A percentile compares a stretch with the other conserved stretches of the same genome.
Conservation (phyloP, 805 yeast species). For the Jamesozyma lodderae region DNA sequence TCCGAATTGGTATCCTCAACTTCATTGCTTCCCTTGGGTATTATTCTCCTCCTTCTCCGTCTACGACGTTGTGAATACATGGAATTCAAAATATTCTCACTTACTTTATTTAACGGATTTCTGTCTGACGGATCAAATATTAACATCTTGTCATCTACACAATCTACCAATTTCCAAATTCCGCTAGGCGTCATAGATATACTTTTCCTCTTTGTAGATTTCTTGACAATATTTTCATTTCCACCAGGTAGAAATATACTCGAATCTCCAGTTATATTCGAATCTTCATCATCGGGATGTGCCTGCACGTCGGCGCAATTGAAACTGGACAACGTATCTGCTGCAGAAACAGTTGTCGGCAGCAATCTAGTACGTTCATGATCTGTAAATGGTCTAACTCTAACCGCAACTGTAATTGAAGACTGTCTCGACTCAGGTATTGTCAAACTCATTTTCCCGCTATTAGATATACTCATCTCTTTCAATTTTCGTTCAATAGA, state of each 20-base stretch:
- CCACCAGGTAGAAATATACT: background rate
- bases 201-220: conserved; percentile 2
- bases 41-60: conserved; percentile 16
- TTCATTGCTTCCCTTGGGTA: background rate
- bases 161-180: conserved; percentile 61
- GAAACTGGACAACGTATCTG: no score
- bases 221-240: background rate
- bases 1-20: background rate
- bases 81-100: conserved; percentile 23
- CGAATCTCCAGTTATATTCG: conserved; percentile 2
- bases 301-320: background rate
- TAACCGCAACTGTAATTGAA: conserved; percentile 65
- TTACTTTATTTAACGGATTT: conserved; percentile 40
- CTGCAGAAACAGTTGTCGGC: conserved; percentile 13
- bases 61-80: conserved; percentile 19
- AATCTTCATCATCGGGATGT: background rate
- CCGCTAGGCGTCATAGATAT: conserved; percentile 35
- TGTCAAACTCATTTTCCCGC: background rate
- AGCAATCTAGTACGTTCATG: conserved; percentile 44
- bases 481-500: no score
- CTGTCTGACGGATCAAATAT: conserved; percentile 78
- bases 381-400: conserved; percentile 75
- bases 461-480: background rate
- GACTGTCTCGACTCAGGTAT: conserved; percentile 33
- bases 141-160: conserved; percentile 77